Evolutionary conservation across 768 basidiomycete genomes (phyloP).

Genomic region (Strobilomyces echinocephalus): DNA sequence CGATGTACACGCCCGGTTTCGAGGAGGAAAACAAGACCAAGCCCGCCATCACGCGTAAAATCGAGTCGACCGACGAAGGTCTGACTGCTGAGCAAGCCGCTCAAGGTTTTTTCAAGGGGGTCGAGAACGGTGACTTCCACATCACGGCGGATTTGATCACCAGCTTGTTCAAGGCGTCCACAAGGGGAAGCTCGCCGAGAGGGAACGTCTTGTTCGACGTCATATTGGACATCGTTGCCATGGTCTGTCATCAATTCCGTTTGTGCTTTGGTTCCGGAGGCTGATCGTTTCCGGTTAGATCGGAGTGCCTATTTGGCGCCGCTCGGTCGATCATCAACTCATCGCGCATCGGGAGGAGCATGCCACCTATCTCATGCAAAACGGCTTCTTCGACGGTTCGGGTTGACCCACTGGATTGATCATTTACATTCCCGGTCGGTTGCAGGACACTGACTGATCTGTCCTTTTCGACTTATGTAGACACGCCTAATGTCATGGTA

Average conservation of each 20-base stretch:
- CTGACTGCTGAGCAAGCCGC: conserved; percentile 64
- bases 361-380: conserved; percentile 36
- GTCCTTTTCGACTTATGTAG: background rate
- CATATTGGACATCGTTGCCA: conserved; percentile 38
- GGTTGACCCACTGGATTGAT: background rate
- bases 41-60: conserved; percentile 66
- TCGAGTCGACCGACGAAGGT: conserved; percentile 71
- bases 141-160: conserved; percentile 72
- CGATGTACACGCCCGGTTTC: conserved; percentile 74
- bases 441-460: background rate
- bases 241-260: conserved; percentile 32
- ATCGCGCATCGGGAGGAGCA: conserved; percentile 45
- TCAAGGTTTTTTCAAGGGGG: conserved; percentile 55
- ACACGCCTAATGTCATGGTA: background rate
- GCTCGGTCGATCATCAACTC: conserved; percentile 45
- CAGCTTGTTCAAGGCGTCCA: conserved; percentile 60
- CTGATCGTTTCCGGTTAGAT: conserved; percentile 32
- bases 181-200: conserved; percentile 54
- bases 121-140: conserved; percentile 65
- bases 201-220: conserved; percentile 58
- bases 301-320: conserved; percentile 49
- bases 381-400: conserved; percentile 38
- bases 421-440: background rate
- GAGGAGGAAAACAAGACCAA: conserved; percentile 75
- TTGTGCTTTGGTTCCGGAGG: background rate